Percentiles rank a stretch among this genome's conserved stretches.
phyloP scores from a whole-genome alignment of 345 rosid genomes.

The Syzygium grande region DNA sequence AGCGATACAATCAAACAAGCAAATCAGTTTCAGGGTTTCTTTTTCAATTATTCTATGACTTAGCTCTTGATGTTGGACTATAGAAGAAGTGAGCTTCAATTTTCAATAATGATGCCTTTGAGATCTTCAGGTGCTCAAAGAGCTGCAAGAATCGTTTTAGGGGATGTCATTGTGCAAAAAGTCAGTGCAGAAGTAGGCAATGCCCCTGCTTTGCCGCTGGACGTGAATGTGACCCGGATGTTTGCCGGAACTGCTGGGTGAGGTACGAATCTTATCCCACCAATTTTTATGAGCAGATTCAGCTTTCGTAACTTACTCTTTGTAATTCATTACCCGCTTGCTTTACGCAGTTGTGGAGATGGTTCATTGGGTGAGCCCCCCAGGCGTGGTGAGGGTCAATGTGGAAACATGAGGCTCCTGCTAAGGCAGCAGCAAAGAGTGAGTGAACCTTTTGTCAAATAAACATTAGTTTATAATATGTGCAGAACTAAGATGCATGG shows the following conservation, averaged over 20 bases:
- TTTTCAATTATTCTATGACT: neutral
- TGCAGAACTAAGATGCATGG: neutral
- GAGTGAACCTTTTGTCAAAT: neutral
- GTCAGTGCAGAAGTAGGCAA: constrained; percentile 97
- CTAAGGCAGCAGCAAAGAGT: constrained; percentile 77
- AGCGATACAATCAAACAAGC: neutral
- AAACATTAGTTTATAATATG: neutral
- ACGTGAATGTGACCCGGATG: constrained; percentile 99
- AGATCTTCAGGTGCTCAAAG: constrained; percentile 74
- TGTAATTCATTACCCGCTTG: neutral
- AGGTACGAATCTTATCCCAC: constrained; percentile 31
- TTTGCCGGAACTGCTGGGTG: constrained; percentile 81
- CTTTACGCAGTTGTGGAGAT: constrained; percentile 61
- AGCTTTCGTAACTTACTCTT: neutral
- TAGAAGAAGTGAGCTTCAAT: neutral
- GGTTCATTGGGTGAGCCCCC: constrained; percentile 62
- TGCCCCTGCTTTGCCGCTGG: constrained; percentile 99
- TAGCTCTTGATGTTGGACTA: neutral
- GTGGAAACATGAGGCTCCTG: constrained; percentile 85
- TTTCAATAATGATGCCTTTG: neutral
- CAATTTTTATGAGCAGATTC: neutral
- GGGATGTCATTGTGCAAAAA: constrained; percentile 99
- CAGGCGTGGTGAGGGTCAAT: constrained; percentile 60
- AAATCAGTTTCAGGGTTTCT: neutral
- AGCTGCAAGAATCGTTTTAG: constrained; percentile 96